These are phyloP conservation scores for Sporisorium scitamineum DNA, from an alignment of 1,284 basidiomycete species.

Conservation along the genomic window DNA sequence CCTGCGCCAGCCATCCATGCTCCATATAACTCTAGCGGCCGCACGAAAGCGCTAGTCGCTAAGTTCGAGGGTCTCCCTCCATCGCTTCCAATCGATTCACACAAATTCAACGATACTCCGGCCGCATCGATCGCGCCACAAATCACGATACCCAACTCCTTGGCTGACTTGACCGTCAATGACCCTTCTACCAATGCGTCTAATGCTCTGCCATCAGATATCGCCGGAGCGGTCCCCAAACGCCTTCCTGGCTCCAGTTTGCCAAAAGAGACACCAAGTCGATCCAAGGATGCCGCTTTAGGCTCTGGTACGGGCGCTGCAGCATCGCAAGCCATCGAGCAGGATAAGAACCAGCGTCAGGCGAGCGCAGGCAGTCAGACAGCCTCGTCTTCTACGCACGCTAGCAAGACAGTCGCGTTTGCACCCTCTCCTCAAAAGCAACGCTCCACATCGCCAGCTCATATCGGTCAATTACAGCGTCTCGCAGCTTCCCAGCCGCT, in stretches of 20 bases:
- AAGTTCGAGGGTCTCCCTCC: constrained; percentile 34
- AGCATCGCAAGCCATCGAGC: background rate
- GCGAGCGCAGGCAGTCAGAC: constrained; percentile 17
- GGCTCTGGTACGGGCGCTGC: background rate
- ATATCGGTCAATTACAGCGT: background rate
- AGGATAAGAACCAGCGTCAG: constrained; percentile 11
- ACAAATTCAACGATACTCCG: background rate
- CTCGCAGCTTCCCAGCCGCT: constrained; percentile 12
- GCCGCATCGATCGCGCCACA: constrained; percentile 6
- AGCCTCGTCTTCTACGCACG: constrained; percentile 12
- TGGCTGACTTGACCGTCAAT: background rate
- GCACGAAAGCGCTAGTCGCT: constrained; percentile 52
- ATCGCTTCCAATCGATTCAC: background rate
- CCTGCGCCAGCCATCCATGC: constrained; percentile 13
- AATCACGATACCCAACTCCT: constrained; percentile 13
- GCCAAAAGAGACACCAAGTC: constrained; percentile 3
- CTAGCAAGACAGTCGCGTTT: constrained; percentile 55
- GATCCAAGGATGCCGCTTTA: background rate
- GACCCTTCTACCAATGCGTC: background rate
- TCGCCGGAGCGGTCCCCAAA: constrained; percentile 15
- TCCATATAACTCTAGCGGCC: constrained; percentile 11
- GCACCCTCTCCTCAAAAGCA: constrained; percentile 64
- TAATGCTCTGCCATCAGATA: constrained; percentile 1
- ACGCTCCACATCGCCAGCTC: constrained; percentile 27
- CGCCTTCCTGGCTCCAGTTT: constrained; percentile 37